A percentile compares a stretch with the other conserved stretches of the same genome.
phyloP scores from a whole-genome alignment of 306 rosid species.

The Quercus alba region DNA sequence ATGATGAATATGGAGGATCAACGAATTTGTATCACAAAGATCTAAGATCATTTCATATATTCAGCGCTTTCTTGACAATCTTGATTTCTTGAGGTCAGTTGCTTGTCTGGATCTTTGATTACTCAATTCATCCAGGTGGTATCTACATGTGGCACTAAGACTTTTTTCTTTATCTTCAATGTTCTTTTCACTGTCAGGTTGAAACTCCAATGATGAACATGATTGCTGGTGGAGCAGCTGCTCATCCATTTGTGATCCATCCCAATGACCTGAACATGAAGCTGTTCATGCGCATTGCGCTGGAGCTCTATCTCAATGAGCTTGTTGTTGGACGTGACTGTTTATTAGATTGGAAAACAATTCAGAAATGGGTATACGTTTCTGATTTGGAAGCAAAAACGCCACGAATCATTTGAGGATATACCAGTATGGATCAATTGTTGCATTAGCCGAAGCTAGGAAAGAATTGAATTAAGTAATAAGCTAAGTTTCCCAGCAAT shows the following conservation, averaged over 20 bases:
- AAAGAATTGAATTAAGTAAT: neutral
- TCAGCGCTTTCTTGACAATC: conserved; percentile 68
- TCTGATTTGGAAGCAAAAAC: neutral
- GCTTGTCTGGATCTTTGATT: neutral
- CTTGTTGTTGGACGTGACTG: conserved; percentile 88
- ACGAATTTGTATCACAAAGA: conserved; percentile 73
- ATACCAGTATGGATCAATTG: neutral
- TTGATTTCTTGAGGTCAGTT: conserved; percentile 88
- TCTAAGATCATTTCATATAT: conserved; percentile 57
- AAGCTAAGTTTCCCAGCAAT: neutral
- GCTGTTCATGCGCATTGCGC: no score
- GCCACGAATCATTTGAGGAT: neutral
- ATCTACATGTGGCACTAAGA: neutral
- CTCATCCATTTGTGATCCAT: conserved; percentile 63
- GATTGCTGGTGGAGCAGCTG: conserved; percentile 98
- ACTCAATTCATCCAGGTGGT: neutral
- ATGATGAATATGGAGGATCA: conserved; percentile 80
- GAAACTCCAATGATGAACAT: conserved; percentile 99
- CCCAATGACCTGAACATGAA: no score
- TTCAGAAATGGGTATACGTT: conserved; percentile 41
- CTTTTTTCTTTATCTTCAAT: no score
- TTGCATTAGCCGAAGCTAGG: neutral
- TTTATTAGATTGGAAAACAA: conserved; percentile 96
- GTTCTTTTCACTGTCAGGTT: conserved; percentile 40
- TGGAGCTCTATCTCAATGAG: conserved; percentile 84